Evolutionary conservation across 2,329 filamentous ascomycete genomes (phyloP).

Genomic region (Clonostachys chloroleuca): DNA sequence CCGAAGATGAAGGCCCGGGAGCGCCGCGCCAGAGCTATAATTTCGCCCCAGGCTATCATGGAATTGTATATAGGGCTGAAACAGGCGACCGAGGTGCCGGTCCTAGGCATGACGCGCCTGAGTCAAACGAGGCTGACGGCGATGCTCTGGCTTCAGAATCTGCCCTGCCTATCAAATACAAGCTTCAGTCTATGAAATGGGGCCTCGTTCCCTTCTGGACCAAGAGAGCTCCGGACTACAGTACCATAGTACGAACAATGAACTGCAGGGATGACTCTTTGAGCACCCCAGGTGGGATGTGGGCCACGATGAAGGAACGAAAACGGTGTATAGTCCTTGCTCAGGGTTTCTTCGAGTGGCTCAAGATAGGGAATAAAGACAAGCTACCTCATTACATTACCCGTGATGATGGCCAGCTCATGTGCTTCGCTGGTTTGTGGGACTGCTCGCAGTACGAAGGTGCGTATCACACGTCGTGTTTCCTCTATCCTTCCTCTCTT

Average conservation of each 20-base stretch:
- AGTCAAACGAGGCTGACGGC: conserved; percentile 1
- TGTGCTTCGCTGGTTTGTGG: conserved; percentile 91
- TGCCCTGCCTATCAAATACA: conserved; percentile 53
- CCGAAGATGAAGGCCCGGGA: conserved; percentile 61
- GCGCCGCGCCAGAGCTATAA: conserved; percentile 77
- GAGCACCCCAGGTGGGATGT: conserved; percentile 73
- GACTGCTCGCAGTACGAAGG: conserved; percentile 81
- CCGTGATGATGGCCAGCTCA: conserved; percentile 74
- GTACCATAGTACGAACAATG: conserved; percentile 79
- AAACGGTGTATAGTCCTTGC: conserved; percentile 87
- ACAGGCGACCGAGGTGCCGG: conserved; percentile 57
- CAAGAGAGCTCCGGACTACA: conserved; percentile 75
- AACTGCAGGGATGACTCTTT: conserved; percentile 93
- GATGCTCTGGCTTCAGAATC: background rate
- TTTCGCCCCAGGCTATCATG: conserved; percentile 83
- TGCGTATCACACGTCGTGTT: conserved; percentile 18
- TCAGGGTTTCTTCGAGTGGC: conserved; percentile 96
- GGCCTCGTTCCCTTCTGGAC: conserved; percentile 93
- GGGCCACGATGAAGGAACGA: conserved; percentile 83
- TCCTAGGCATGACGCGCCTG: conserved; percentile 11
- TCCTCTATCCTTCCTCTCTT: too few relatives aligned
- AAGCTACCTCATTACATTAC: conserved; percentile 83
- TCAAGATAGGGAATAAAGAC: conserved; percentile 72
- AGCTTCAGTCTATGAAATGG: conserved; percentile 93
- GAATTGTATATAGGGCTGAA: conserved; percentile 80